Evolutionary conservation across 345 rosid species (phyloP).

Genomic region (Laguncularia racemosa): DNA sequence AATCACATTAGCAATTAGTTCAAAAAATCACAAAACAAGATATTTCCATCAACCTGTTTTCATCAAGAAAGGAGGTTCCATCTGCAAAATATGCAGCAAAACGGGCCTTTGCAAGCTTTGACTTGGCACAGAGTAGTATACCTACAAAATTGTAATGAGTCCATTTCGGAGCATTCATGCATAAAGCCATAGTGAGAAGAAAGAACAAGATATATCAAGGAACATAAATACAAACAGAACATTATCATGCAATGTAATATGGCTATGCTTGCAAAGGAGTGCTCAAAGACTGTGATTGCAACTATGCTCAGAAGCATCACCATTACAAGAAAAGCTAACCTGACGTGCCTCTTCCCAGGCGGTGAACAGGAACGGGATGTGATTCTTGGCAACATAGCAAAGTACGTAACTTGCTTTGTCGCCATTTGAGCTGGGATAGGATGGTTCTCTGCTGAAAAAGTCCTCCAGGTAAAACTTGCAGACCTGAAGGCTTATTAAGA

Average conservation of each 20-base stretch:
- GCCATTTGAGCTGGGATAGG: conserved; percentile 74
- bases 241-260: too few species aligned
- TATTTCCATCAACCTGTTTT: conserved; percentile 31
- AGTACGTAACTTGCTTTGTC: conserved; percentile 23
- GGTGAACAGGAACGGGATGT: conserved; percentile 82
- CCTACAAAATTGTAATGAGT: conserved; percentile 33
- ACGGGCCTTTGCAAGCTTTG: conserved; percentile 67
- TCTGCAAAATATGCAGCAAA: conserved; percentile 78
- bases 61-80: conserved; percentile 56
- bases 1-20: background rate
- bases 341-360: conserved; percentile 92
- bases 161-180: conserved; percentile 3
- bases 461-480: conserved; percentile 93
- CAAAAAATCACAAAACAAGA: background rate
- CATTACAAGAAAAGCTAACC: conserved; percentile 28
- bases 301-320: too few species aligned
- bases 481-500: conserved; percentile 84
- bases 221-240: too few species aligned
- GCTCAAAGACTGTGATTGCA: too few species aligned
- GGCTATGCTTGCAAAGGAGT: too few species aligned
- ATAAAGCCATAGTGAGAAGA: background rate
- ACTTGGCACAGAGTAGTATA: conserved; percentile 84
- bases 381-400: conserved; percentile 22
- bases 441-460: conserved; percentile 88
- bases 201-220: background rate